phyloP scores from a whole-genome alignment of 1,139 yeast species.

The Eremothecium gossypii region DNA sequence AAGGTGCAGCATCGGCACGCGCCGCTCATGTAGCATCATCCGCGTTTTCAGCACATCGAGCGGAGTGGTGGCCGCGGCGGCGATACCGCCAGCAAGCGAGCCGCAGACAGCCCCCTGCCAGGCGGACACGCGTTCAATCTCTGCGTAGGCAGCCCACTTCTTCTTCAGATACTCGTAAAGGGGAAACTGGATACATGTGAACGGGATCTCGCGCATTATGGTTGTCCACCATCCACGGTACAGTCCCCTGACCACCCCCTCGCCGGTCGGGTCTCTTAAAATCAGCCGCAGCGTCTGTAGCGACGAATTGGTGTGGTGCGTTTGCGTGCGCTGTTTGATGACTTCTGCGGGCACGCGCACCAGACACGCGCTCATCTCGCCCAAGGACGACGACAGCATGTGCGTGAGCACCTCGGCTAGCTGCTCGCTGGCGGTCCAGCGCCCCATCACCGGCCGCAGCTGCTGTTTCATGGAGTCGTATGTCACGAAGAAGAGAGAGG shows the following conservation, averaged over 20 bases:
- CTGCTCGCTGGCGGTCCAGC: slow-evolving; percentile 23
- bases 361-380: slow-evolving; percentile 87
- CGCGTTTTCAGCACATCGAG: slow-evolving; percentile 88
- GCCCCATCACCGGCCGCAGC: slow-evolving; percentile 40
- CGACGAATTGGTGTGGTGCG: slow-evolving; percentile 46
- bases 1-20: slow-evolving; percentile 40
- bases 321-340: slow-evolving; percentile 88
- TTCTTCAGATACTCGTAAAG: slow-evolving; percentile 74
- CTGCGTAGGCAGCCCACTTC: slow-evolving; percentile 38
- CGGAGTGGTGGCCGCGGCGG: slow-evolving; percentile 92
- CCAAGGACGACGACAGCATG: slow-evolving; percentile 80
- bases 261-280: slow-evolving; percentile 55
- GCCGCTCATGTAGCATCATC: slow-evolving; percentile 61
- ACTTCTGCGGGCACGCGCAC: slow-evolving; percentile 97
- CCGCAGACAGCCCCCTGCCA: slow-evolving; percentile 90
- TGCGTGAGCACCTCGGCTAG: slow-evolving; percentile 44
- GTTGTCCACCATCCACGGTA: slow-evolving; percentile 94
- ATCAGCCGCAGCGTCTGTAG: slow-evolving; percentile 57
- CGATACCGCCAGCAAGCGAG: slow-evolving; percentile 86
- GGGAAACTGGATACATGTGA: slow-evolving; percentile 91
- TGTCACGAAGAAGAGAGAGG: slow-evolving; percentile 80
- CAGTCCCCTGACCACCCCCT: slow-evolving; percentile 67
- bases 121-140: slow-evolving; percentile 38
- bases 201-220: slow-evolving; percentile 89
- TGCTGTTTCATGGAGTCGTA: slow-evolving; percentile 66